Evolutionary conservation across 2,329 filamentous ascomycete genomes (phyloP), one percentile per base, ranked within the genome.

Genomic region (Aspergillus awamori): DNA sequence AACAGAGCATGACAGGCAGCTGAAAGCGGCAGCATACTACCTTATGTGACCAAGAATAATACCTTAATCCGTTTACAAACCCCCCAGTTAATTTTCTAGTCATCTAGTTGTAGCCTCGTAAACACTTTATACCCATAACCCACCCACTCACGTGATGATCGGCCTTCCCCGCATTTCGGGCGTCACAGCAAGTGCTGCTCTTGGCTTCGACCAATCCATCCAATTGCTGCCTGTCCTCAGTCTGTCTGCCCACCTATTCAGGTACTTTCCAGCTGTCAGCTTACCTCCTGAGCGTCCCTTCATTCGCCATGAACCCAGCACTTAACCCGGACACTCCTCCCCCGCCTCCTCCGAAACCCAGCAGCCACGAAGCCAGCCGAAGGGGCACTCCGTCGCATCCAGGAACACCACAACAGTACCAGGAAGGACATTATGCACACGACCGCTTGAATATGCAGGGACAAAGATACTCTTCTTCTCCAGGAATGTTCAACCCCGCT

Each of bases 341-440:
- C 0, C 83, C 87, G 8, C 89, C 88, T 15, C 89, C 90, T 1
- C 90, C 90, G 1, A 92, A 92, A 73, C 87, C 89, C 15, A 84
- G 81, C 67, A 89, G 85, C 75, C 88, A 89, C 74, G 89, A 91
- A 66, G 79, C 84, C 55, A 91, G 86, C 75, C 86, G 88, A 63
- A 82, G 86, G 65, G 84, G 84, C 69, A 91, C 89, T 24, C 89
- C 79, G 58, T 79, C 80, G 22, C 59, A 68, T 51, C 81, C 81
- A 43, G 76, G 79, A 24, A 80, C 79, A 41, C 76, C 79, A 43
- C 77, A 73, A 60, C 79, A 66, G 57, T 74, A 56, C 63, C 74
- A 65, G 65, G 65, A 66, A 45, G 61, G 60, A n/a, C 64, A 69
- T 11, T 75, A 71, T 58, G 66, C 43, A 15, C 63, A 59, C 38